These are phyloP conservation scores for Mycena galopus DNA, from an alignment of 768 basidiomycete genomes.

Conservation along the genomic window DNA sequence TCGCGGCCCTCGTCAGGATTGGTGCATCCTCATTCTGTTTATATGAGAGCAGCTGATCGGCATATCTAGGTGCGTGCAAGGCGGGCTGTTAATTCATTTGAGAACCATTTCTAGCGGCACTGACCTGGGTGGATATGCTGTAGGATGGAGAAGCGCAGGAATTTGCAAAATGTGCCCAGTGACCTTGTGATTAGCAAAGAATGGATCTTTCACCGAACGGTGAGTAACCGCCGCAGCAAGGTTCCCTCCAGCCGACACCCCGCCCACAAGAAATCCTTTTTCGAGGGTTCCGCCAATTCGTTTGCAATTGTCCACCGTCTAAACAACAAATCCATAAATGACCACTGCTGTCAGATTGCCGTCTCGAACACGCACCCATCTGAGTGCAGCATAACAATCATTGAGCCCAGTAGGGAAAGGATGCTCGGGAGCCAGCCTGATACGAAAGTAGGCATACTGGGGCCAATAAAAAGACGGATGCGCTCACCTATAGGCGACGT, in stretches of 20 bases:
- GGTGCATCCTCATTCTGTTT: slow-evolving; percentile 10
- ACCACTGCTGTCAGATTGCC: background rate
- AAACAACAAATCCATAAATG: background rate
- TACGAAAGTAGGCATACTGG: background rate
- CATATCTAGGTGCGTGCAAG: background rate
- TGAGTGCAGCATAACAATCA: slow-evolving; percentile 14
- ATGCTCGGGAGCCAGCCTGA: slow-evolving; percentile 10
- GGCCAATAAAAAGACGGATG: background rate
- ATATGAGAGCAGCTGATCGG: background rate
- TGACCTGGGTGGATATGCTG: background rate
- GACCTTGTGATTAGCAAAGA: background rate
- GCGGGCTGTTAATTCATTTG: background rate
- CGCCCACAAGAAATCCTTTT: slow-evolving; percentile 7
- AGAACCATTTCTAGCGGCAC: background rate
- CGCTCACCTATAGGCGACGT: slow-evolving; percentile 15
- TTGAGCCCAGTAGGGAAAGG: slow-evolving; percentile 3
- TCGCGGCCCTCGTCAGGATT: background rate
- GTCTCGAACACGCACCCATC: background rate
- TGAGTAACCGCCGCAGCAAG: too few species aligned
- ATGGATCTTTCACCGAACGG: slow-evolving; percentile 2
- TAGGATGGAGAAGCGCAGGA: background rate
- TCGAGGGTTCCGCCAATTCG: background rate
- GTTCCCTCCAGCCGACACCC: slow-evolving; percentile 1
- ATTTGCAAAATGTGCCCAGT: background rate
- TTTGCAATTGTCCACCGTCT: background rate